Evolutionary conservation across 164 flowering plant genomes (phyloP).

Genomic region (Nelumbo lutea): DNA sequence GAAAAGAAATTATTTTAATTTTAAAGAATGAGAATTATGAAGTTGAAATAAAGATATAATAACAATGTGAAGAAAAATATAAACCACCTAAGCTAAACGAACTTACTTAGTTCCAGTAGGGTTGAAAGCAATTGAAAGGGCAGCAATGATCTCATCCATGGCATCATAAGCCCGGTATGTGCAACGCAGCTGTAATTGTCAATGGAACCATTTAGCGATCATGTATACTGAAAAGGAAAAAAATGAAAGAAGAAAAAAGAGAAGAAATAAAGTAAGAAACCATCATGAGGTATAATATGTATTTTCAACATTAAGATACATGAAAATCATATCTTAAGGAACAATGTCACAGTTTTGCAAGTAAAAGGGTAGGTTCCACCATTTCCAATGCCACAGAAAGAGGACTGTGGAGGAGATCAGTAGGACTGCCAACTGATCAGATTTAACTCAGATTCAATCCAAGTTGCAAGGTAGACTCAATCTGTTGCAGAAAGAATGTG

Average conservation of each 20-base stretch:
- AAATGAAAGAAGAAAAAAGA: no score
- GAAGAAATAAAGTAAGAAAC: not conserved
- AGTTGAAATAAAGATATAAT: no score
- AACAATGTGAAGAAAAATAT: not conserved
- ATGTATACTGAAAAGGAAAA: not conserved
- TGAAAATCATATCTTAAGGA: not conserved
- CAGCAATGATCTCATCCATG: conserved; percentile 95
- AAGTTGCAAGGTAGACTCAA: not conserved
- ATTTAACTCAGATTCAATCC: not conserved
- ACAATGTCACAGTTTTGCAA: not conserved
- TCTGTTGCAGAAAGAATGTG: not conserved
- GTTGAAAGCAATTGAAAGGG: conserved; percentile 82
- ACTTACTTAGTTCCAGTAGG: conserved; percentile 71
- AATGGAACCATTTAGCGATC: not conserved
- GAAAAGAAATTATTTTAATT: no score
- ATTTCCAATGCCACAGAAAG: not conserved
- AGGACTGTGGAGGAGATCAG: not conserved
- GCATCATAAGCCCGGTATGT: conserved; percentile 95
- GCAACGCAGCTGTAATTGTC: conserved; percentile 74
- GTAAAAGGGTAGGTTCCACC: not conserved
- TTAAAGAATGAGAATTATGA: not conserved
- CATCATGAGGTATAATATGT: conserved; percentile 2
- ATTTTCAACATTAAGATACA: not conserved
- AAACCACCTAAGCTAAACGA: not conserved
- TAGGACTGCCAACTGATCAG: not conserved